Conservation (phyloP, 306 rosid species). For the Cucumis melo region DNA sequence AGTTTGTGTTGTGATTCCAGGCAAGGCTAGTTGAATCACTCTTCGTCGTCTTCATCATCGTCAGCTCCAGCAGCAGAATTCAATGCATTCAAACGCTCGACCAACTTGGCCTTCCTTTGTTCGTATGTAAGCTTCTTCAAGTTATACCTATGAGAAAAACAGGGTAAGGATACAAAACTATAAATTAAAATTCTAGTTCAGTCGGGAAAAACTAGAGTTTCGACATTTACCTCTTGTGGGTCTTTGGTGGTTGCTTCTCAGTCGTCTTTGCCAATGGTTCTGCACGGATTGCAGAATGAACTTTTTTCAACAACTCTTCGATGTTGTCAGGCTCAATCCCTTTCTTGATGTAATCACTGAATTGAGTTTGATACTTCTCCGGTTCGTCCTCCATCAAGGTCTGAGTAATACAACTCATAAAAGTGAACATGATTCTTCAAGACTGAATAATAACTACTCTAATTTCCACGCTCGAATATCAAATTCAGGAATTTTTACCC, state of each 20-base stretch:
- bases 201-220: background rate
- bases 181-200: background rate
- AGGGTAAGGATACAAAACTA: background rate
- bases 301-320: slow-evolving; percentile 51
- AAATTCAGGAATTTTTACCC: slow-evolving; percentile 10
- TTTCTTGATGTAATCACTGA: slow-evolving; percentile 44
- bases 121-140: slow-evolving; percentile 74
- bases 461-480: background rate
- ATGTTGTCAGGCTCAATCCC: slow-evolving; percentile 39
- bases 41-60: slow-evolving; percentile 27
- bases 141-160: slow-evolving; percentile 20
- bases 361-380: slow-evolving; percentile 54
- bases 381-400: slow-evolving; percentile 50
- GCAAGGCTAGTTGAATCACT: background rate
- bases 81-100: slow-evolving; percentile 45
- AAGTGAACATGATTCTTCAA: background rate
- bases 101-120: slow-evolving; percentile 55
- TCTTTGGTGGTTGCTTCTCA: slow-evolving; percentile 33
- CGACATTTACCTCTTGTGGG: slow-evolving; percentile 31
- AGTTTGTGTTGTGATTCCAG: background rate
- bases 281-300: slow-evolving; percentile 64
- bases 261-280: slow-evolving; percentile 29
- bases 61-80: slow-evolving; percentile 22
- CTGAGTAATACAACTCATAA: slow-evolving; percentile 10
- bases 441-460: background rate